Conservation (phyloP, 495 filamentous ascomycete genomes). For the Neurospora sp. region DNA sequence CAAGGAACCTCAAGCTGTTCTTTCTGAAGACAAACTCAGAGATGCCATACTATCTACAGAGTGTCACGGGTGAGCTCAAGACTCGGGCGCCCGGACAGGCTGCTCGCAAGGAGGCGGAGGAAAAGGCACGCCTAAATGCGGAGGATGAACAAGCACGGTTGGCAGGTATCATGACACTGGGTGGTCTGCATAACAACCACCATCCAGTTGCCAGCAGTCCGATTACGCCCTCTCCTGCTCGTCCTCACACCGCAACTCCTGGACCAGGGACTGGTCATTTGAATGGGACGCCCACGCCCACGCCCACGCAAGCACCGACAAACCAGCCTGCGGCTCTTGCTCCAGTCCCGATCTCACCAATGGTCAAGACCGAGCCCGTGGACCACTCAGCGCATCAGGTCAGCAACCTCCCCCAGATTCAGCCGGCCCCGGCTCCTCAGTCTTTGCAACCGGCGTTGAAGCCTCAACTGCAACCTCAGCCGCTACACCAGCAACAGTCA, state of each 20-base stretch:
- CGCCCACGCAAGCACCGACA: neutral
- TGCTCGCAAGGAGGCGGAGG: slow-evolving; percentile 69
- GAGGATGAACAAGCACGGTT: slow-evolving; percentile 64
- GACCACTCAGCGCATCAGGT: slow-evolving; percentile 11
- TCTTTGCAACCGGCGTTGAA: slow-evolving; percentile 8
- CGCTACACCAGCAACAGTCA: slow-evolving; percentile 1
- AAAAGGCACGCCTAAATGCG: slow-evolving; percentile 52
- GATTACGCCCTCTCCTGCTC: slow-evolving; percentile 6
- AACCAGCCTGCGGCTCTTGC: neutral
- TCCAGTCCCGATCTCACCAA: slow-evolving; percentile 11
- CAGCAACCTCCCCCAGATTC: slow-evolving; percentile 17
- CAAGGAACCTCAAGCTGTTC: slow-evolving; percentile 87
- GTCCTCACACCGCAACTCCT: slow-evolving; percentile 5
- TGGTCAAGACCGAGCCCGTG: slow-evolving; percentile 15
- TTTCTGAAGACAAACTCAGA: slow-evolving; percentile 91
- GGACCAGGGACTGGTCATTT: neutral
- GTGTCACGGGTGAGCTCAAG: slow-evolving; percentile 88
- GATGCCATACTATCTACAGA: slow-evolving; percentile 83
- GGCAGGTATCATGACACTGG: slow-evolving; percentile 52
- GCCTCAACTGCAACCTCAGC: slow-evolving; percentile 6
- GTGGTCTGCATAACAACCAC: slow-evolving; percentile 31
- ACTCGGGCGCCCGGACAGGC: slow-evolving; percentile 79
- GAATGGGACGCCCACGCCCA: neutral
- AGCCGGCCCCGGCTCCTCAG: slow-evolving; percentile 15
- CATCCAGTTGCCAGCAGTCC: slow-evolving; percentile 5